phyloP scores from a whole-genome alignment of 148 eudicot genomes.

The Nyssa sinensis region DNA sequence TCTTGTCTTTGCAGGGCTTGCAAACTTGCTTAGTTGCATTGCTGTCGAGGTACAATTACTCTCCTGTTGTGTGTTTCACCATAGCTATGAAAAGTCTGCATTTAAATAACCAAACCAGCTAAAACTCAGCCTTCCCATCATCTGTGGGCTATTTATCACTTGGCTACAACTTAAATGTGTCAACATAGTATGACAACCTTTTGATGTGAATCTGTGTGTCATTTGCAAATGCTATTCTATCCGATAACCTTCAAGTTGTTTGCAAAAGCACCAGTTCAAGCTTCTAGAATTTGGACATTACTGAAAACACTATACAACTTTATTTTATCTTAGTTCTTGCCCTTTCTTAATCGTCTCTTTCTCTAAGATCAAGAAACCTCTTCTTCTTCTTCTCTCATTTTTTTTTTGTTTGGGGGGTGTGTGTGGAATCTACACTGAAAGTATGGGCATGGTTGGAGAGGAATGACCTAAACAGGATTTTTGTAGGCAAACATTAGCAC shows the following conservation, averaged over 20 bases:
- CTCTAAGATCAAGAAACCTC: background rate
- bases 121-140: background rate
- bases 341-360: no score
- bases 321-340: no score
- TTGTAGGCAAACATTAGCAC: no score
- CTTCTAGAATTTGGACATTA: no score
- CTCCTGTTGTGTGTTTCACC: background rate
- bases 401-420: no score
- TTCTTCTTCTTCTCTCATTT: no score
- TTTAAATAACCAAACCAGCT: background rate
- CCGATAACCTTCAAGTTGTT: no score
- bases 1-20: conserved; percentile 52
- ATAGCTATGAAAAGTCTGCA: background rate
- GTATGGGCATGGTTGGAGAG: no score
- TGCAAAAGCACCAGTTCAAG: no score
- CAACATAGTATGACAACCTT: background rate
- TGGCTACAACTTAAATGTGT: background rate
- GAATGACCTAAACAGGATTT: no score
- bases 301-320: no score
- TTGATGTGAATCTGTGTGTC: conserved; percentile 1
- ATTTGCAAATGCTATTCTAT: background rate
- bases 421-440: no score
- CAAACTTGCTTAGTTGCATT: conserved; percentile 76
- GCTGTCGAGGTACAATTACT: conserved; percentile 51
- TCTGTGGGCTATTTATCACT: background rate